Evolutionary conservation across 2,329 filamentous ascomycete species (phyloP).

Genomic region (Berkeleyomyces rouxiae): DNA sequence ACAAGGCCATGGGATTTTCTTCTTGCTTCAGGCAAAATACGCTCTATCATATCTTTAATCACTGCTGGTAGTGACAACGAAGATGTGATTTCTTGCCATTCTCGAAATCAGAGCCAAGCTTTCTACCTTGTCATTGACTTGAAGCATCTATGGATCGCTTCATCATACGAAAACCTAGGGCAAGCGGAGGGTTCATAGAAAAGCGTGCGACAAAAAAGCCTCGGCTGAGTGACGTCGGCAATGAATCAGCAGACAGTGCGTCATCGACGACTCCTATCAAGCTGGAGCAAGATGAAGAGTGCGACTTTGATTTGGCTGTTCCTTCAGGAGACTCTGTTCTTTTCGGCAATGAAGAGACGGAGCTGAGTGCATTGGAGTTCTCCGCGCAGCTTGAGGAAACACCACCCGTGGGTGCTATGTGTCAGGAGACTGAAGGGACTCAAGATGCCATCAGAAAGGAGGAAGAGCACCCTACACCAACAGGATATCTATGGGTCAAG

Average conservation of each 20-base stretch:
- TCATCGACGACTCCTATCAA: neutral
- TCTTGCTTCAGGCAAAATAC: too few species aligned
- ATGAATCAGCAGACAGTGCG: neutral
- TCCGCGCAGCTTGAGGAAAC: neutral
- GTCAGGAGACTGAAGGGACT: too few species aligned
- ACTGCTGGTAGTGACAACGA: too few species aligned
- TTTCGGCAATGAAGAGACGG: neutral
- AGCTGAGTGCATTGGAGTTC: neutral
- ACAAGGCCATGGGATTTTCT: too few species aligned
- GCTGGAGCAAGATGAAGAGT: neutral
- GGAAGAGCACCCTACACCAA: neutral
- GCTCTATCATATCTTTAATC: too few species aligned
- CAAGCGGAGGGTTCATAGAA: neutral
- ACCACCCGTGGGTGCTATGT: neutral
- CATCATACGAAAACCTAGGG: neutral
- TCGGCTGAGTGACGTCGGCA: neutral
- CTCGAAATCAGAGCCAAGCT: neutral
- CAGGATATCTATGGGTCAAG: slow-evolving; percentile 39
- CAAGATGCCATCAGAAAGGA: slow-evolving; percentile 57
- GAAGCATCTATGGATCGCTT: slow-evolving; percentile 3
- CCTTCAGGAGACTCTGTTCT: neutral
- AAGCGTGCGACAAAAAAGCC: neutral
- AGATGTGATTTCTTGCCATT: neutral
- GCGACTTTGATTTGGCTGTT: neutral
- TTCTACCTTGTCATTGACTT: neutral